Evolutionary conservation across 2,329 filamentous ascomycete species (phyloP).

Genomic region (Tetracladium maxilliforme): DNA sequence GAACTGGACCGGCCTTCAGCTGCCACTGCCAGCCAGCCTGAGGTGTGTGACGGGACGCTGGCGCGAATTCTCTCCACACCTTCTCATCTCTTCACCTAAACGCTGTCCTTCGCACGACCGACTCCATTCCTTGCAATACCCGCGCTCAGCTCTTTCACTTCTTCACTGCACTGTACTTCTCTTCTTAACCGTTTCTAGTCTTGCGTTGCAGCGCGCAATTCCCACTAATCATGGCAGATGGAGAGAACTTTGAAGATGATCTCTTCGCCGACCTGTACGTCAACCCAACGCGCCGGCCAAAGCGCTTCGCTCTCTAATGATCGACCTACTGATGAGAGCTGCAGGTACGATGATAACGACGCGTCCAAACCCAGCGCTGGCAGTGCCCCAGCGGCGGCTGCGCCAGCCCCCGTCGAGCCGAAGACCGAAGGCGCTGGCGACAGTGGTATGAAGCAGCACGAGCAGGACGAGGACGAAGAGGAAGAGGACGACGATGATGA

Average conservation of each 20-base stretch:
- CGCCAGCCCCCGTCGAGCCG: conserved; percentile 12
- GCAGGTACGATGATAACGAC: conserved; percentile 5
- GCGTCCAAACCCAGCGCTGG: conserved; percentile 50
- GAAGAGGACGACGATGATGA: conserved; percentile 39
- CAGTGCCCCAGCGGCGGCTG: conserved; percentile 30
- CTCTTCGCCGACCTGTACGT: conserved; percentile 88
- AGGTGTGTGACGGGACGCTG: too few relatives aligned
- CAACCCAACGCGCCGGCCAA: not conserved
- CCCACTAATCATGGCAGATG: conserved; percentile 66
- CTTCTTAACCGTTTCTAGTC: too few relatives aligned
- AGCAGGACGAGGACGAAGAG: conserved; percentile 22
- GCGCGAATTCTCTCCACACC: too few relatives aligned
- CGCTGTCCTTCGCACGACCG: too few relatives aligned
- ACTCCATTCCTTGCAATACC: too few relatives aligned
- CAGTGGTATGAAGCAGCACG: conserved; percentile 10
- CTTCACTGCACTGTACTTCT: too few relatives aligned
- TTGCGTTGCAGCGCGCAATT: too few relatives aligned
- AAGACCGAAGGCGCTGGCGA: conserved; percentile 13
- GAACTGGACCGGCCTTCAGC: too few relatives aligned
- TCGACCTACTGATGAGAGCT: conserved; percentile 4
- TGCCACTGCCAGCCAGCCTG: too few relatives aligned
- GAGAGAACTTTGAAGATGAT: conserved; percentile 78
- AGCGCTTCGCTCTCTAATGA: conserved; percentile 1
- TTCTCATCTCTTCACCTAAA: too few relatives aligned
- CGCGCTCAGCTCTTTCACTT: too few relatives aligned